Evolutionary conservation across 2,329 filamentous ascomycete genomes (phyloP).

Genomic region (Pseudogymnoascus sp.): DNA sequence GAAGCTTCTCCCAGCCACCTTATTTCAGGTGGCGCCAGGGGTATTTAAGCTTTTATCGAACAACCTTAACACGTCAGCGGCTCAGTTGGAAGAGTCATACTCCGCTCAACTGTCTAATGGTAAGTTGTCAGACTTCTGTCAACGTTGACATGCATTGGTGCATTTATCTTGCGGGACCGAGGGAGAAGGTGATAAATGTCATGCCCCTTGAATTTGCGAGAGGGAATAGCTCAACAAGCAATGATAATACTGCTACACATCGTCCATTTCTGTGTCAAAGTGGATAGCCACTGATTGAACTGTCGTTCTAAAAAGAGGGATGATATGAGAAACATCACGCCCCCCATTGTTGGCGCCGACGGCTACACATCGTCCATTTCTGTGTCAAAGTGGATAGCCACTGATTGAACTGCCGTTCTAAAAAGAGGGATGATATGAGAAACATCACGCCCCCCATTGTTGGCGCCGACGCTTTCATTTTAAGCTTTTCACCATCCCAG

Average conservation of each 20-base stretch:
- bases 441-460: neutral
- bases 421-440: neutral
- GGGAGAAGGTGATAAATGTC: neutral
- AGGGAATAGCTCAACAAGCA: neutral
- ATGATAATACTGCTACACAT: neutral
- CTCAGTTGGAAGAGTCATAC: neutral
- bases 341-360: neutral
- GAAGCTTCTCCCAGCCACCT: neutral
- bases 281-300: neutral
- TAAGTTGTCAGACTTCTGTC: neutral
- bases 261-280: neutral
- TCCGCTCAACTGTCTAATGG: neutral
- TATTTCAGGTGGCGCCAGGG: neutral
- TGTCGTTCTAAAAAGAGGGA: neutral
- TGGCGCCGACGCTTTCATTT: neutral
- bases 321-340: neutral
- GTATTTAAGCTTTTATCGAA: neutral
- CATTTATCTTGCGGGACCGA: neutral
- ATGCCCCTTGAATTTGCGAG: neutral
- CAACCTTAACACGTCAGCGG: neutral
- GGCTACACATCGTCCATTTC: too few species aligned
- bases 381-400: neutral
- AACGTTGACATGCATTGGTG: neutral
- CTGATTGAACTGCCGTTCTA: too few species aligned
- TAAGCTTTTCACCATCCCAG: neutral